Conservation (phyloP, 2,329 filamentous ascomycete species). For the Colletotrichum camelliae region DNA sequence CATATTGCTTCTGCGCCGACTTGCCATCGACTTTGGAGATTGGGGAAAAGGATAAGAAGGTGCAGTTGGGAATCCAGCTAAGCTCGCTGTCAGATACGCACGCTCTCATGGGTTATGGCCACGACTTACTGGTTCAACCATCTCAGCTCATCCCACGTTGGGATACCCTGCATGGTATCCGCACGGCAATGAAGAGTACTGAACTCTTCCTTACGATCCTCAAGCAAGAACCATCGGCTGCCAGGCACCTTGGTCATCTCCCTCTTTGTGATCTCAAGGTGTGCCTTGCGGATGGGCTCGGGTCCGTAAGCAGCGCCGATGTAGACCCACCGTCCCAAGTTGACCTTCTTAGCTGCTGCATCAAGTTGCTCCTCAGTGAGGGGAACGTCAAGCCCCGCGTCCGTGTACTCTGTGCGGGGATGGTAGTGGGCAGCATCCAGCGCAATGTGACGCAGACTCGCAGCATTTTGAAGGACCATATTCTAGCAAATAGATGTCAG, state of each 20-base stretch:
- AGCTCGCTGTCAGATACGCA: background rate
- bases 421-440: constrained; percentile 45
- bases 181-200: constrained; percentile 33
- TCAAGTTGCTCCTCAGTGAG: constrained; percentile 44
- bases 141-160: constrained; percentile 42
- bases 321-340: constrained; percentile 50
- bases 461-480: constrained; percentile 49
- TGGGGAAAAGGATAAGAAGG: constrained; percentile 49
- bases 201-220: constrained; percentile 24
- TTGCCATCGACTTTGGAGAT: constrained; percentile 46
- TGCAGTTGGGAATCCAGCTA: constrained; percentile 47
- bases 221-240: constrained; percentile 9
- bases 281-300: constrained; percentile 27
- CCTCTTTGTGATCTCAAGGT: constrained; percentile 4
- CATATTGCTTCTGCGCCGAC: constrained; percentile 44
- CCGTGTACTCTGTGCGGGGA: constrained; percentile 29
- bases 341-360: constrained; percentile 40
- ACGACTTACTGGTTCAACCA: constrained; percentile 34
- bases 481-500: background rate
- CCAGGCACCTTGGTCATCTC: constrained; percentile 13
- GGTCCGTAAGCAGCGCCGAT: constrained; percentile 45
- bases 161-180: constrained; percentile 31
- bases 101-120: background rate
- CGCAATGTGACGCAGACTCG: constrained; percentile 47
- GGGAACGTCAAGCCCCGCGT: constrained; percentile 22